A percentile compares a stretch with the other conserved stretches of the same genome.
phyloP scores from a whole-genome alignment of 129 eudicot genomes.

The Saposhnikovia divaricata region DNA sequence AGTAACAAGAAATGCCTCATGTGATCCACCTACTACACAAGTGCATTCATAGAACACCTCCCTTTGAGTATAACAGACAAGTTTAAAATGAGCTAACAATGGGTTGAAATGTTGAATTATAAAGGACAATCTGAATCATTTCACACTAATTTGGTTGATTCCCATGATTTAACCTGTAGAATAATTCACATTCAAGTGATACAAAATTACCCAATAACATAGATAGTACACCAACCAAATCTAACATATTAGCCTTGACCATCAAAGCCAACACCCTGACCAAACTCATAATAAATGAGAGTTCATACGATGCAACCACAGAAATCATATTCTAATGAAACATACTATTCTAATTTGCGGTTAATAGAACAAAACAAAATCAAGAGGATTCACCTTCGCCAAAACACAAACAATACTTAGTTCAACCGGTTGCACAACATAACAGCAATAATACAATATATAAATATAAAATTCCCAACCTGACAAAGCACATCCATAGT shows the following conservation, averaged over 20 bases:
- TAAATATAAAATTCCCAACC: constrained; percentile 27
- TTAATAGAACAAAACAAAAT: too few species aligned
- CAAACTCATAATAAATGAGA: not conserved
- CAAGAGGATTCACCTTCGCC: not conserved
- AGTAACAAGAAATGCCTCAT: not conserved
- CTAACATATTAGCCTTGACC: not conserved
- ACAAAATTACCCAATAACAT: not conserved
- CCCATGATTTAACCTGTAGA: not conserved
- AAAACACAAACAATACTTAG: not conserved
- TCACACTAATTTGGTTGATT: not conserved
- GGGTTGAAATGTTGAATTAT: not conserved
- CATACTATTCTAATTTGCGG: not conserved
- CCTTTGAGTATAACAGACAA: not conserved
- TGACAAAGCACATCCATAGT: constrained; percentile 93
- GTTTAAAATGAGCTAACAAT: not conserved
- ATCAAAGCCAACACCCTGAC: not conserved
- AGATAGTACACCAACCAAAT: not conserved
- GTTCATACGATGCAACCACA: not conserved
- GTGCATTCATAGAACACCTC: not conserved
- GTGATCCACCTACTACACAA: not conserved
- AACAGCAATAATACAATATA: not conserved
- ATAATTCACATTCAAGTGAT: not conserved
- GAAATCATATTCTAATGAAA: not conserved
- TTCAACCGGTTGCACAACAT: not conserved
- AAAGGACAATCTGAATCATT: not conserved